Conservation (phyloP, 257 asterid species). For the Misopates orontium region DNA sequence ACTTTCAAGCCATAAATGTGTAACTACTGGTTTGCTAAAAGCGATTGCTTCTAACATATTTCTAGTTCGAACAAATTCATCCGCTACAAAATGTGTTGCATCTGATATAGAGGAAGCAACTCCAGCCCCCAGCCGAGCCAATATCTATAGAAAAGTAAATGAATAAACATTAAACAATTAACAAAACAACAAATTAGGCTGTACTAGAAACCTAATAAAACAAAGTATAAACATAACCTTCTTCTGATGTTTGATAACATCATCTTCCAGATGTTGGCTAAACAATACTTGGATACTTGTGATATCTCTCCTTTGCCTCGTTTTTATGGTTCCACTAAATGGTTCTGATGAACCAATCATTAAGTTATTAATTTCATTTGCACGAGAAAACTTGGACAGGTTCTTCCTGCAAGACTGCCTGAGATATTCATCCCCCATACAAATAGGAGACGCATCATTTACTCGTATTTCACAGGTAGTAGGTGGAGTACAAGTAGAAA, state of each 20-base stretch:
- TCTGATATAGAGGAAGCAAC: conserved; percentile 67
- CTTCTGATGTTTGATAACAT: conserved; percentile 70
- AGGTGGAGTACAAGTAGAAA: conserved; percentile 56
- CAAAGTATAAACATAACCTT: conserved; percentile 47
- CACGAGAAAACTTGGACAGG: conserved; percentile 44
- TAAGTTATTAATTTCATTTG: conserved; percentile 52
- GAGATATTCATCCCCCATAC: conserved; percentile 92
- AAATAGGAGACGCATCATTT: conserved; percentile 68
- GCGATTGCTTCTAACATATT: conserved; percentile 98
- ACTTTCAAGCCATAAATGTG: conserved; percentile 83
- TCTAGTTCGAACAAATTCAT: conserved; percentile 88
- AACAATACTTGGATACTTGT: conserved; percentile 68
- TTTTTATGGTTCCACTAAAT: conserved; percentile 41
- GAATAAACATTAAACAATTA: conserved; percentile 8
- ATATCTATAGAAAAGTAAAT: conserved; percentile 42
- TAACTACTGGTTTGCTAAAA: conserved; percentile 82
- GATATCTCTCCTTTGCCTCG: conserved; percentile 79
- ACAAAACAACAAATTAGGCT: background rate
- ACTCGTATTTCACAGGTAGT: conserved; percentile 38
- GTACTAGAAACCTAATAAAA: conserved; percentile 24
- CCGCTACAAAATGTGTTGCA: conserved; percentile 93
- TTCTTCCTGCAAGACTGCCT: conserved; percentile 72
- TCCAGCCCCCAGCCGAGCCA: conserved; percentile 76
- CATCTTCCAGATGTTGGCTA: conserved; percentile 88
- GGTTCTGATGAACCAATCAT: conserved; percentile 32